Evolutionary conservation across 1,284 basidiomycete species (phyloP), one percentile per base, ranked within the genome.

Genomic region (Sanghuangporus baumii): DNA sequence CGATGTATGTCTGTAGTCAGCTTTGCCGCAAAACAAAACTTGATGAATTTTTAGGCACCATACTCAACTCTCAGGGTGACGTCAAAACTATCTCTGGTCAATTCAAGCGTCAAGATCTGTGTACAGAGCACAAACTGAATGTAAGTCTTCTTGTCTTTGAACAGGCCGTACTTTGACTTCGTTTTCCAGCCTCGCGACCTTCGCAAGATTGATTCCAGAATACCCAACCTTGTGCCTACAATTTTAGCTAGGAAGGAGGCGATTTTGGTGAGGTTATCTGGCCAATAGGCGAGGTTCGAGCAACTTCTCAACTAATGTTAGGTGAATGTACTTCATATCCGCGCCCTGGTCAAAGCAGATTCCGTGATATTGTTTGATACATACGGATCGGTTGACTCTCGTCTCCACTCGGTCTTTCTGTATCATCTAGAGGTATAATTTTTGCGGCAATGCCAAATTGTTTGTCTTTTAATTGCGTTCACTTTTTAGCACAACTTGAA

Each of bases 271-370:
- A 65, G 86, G 16, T 18, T 58, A 51, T 34, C 20, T 46, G 47
- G 48, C 37, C 60, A 18, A 41, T 37, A 26, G 36, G 55, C 38
- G 61, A 55, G 18, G 26, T 58, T 61, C 63, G 41, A n/a, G 46
- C 20, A 16, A 26, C 61, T 61, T 65, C 46, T 59, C 50, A 57
- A 41, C 66, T 56, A 6, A 64, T 54, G 18, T 16, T 67, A 93
- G 90, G 81, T 98, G 61, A 98, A 97, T 67, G 91, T 98, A 54
- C 83, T 98, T 41, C 95, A 98, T 72, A 92, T 98, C 57, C 87
- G 96, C 59, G 95, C 94, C 1, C 84, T 98, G 54, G 89, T 99
- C 73, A 98, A 98, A 75, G 88, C 93, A 5, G 93, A 98, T 72
- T 82, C 89, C 43, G 93, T 98, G 47, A 81, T 98, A 50, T 82